These are phyloP conservation scores for Sporothrix pseudoabietina DNA, from an alignment of 2,329 filamentous ascomycete species.

Conservation along the genomic window DNA sequence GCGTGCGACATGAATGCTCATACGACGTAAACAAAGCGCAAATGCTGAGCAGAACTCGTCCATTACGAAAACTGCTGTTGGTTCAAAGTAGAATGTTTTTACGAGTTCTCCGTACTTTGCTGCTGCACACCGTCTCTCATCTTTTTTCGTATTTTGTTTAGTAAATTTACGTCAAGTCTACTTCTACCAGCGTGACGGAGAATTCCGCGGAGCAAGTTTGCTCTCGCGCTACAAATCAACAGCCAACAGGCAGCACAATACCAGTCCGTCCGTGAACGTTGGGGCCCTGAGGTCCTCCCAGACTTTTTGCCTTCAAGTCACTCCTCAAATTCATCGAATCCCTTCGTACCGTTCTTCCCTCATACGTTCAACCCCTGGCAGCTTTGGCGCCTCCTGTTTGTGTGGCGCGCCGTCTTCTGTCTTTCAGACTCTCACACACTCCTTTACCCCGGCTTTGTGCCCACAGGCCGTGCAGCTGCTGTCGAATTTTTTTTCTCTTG, in stretches of 20 bases:
- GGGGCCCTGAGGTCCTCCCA: background rate
- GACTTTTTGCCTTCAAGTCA: background rate
- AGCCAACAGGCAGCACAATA: constrained; percentile 8
- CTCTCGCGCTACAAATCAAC: background rate
- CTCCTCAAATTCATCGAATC: background rate
- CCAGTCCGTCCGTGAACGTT: background rate
- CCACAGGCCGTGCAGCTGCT: background rate
- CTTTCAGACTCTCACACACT: background rate
- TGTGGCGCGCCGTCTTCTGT: constrained; percentile 19
- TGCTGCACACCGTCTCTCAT: background rate
- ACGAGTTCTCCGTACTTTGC: background rate
- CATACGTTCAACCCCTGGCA: constrained; percentile 3
- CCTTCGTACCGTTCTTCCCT: constrained; percentile 11
- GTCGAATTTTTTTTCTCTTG: background rate
- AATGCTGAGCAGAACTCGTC: background rate
- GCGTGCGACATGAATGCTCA: background rate
- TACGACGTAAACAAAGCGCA: background rate
- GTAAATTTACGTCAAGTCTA: background rate
- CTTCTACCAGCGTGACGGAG: background rate
- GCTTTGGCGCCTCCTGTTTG: constrained; percentile 22
- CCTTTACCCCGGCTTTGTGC: background rate
- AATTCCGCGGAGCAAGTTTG: background rate
- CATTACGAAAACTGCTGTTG: background rate
- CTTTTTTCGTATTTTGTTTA: background rate
- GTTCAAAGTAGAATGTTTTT: background rate